Conservation (phyloP, 2,329 filamentous ascomycete species). For the Cytospora piceae region DNA sequence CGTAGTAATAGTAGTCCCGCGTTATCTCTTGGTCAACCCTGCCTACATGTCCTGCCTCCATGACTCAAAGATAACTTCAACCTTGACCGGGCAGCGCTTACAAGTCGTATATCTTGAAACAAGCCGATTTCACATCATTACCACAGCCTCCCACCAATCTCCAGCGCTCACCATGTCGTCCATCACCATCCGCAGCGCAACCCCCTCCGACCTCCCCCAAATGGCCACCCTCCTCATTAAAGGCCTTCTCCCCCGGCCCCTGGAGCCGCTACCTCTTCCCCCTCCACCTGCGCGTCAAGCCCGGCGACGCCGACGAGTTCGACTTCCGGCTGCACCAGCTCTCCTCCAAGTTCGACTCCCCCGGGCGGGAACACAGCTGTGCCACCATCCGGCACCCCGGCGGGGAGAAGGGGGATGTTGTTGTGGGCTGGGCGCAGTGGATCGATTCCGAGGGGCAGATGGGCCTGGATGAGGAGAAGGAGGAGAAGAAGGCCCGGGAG, state of each 20-base stretch:
- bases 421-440: conserved; percentile 27
- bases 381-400: background rate
- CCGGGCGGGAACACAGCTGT: conserved; percentile 1
- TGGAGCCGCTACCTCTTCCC: conserved; percentile 23
- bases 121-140: background rate
- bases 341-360: background rate
- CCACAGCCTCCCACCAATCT: background rate
- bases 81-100: no score
- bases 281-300: background rate
- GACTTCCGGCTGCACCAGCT: conserved; percentile 19
- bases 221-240: conserved; percentile 15
- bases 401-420: background rate
- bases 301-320: conserved; percentile 11
- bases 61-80: background rate
- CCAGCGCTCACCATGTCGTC: background rate
- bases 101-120: no score
- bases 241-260: conserved; percentile 14
- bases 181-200: conserved; percentile 16
- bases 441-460: conserved; percentile 3
- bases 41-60: no score
- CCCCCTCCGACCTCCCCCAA: conserved; percentile 7
- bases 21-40: background rate
- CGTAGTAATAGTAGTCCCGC: background rate
- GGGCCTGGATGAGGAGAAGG: background rate
- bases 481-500: conserved; percentile 1